Evolutionary conservation across 805 yeast genomes (phyloP), one percentile per base, ranked within the genome.

Genomic region (Blastobotrys muscicola): DNA sequence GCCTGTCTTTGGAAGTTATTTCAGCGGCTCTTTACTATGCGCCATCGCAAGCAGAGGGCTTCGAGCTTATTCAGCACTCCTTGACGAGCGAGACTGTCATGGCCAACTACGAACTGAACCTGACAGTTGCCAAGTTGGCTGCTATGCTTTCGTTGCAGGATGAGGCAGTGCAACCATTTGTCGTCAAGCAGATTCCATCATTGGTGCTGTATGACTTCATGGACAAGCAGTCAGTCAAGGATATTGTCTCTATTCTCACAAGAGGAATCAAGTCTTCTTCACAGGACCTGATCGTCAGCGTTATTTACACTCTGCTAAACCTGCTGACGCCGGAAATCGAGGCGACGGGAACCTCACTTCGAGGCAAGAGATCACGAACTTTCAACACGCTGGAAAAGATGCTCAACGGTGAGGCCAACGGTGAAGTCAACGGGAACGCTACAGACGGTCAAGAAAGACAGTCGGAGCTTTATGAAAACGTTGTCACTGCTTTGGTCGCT

Each of bases 231-330:
- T 65, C 74, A 36, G 80, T 86, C 33, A 58, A 66, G 38, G 63
- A 67, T 4, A 71, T 80, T 2, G 73, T 92, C 0, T 61, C 64
- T 43, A 65, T 75, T 32, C 74, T 87, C 33, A 82, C 89, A 0
- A 60, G 73, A 39, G 86, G 89, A 2, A 67, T 85, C 51, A 75
- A 73, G 45, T 74, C 76, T 7, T 67, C 83, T 42, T 76, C 87
- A 13, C 90, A 86, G 56, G 96, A 87, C 57, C 76, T 85, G 1
- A 79, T 83, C 15, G 84, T 87, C 7, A 80, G 95, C 6, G 75
- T 90, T 1, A 78, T 92, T 41, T 92, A 92, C 62, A 79, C 94
- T 0, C 69, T 90, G 50, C 77, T 84, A 13, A 92, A 92, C 58
- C 60, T 83, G 46, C 64, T 90, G 29, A 74, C 80, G 41, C 74